Evolutionary conservation across 108 stramenopile species (phyloP).

Genomic region (Phaeodactylum tricornutum): DNA sequence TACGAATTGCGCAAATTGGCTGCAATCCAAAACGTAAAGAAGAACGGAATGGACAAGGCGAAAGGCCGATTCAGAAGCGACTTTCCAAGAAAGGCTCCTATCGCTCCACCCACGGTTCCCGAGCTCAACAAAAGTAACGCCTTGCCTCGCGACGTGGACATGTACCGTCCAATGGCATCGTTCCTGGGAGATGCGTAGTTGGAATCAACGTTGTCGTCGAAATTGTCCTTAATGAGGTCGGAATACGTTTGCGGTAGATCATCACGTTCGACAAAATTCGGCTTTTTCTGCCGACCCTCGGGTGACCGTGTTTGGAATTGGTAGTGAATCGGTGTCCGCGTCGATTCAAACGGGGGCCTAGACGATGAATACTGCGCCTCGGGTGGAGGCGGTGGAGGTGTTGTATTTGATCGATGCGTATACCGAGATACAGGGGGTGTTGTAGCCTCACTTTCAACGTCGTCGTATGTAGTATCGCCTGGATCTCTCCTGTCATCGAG

Average conservation of each 20-base stretch:
- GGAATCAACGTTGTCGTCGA: conserved; percentile 8
- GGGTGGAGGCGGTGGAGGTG: conserved; percentile 1
- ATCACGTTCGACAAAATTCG: not conserved
- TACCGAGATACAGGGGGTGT: too few species aligned
- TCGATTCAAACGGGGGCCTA: not conserved
- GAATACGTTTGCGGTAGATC: not conserved
- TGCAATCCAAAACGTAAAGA: conserved; percentile 33
- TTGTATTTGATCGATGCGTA: not conserved
- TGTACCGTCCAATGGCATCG: conserved; percentile 59
- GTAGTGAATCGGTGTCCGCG: conserved; percentile 27
- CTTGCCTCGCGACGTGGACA: conserved; percentile 45
- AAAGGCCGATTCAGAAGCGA: conserved; percentile 27
- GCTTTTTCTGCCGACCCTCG: not conserved
- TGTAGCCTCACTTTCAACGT: too few species aligned
- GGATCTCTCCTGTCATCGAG: too few species aligned
- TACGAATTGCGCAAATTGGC: conserved; percentile 54
- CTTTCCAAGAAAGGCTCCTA: conserved; percentile 51
- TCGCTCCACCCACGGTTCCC: conserved; percentile 29
- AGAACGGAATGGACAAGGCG: conserved; percentile 15
- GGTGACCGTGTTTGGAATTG: conserved; percentile 14
- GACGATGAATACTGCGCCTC: conserved; percentile 3
- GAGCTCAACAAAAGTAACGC: conserved; percentile 34
- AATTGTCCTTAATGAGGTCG: not conserved
- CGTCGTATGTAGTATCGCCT: too few species aligned
- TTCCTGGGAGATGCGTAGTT: conserved; percentile 44